These are phyloP conservation scores for Aechmea fasciata DNA, from an alignment of 176 grass and related monocot genomes.

Conservation along the genomic window DNA sequence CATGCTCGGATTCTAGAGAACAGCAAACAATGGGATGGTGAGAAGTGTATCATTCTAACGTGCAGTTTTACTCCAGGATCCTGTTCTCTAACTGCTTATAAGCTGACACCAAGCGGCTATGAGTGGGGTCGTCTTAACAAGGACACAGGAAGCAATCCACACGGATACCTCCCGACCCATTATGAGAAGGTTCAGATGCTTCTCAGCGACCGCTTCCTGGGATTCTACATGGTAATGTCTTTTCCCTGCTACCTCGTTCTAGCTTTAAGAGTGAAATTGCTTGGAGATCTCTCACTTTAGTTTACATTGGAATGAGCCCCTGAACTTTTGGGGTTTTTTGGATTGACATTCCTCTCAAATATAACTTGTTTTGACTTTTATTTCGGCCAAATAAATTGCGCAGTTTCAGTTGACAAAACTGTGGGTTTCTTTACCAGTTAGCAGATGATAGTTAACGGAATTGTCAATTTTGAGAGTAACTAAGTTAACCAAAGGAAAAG, in stretches of 20 bases:
- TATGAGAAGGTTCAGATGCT: conserved; percentile 99
- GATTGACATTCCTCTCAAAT: background rate
- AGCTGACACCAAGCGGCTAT: conserved; percentile 82
- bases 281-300: no score
- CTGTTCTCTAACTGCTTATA: conserved; percentile 93
- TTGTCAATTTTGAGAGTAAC: no score
- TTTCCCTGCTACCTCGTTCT: background rate
- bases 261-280: background rate
- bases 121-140: conserved; percentile 97
- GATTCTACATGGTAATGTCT: conserved; percentile 85
- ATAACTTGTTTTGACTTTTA: background rate
- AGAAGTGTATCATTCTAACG: conserved; percentile 96
- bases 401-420: no score
- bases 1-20: conserved; percentile 78
- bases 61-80: conserved; percentile 96
- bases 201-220: conserved; percentile 90
- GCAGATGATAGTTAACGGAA: no score
- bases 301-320: no score
- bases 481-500: no score
- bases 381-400: no score
- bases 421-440: no score
- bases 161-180: conserved; percentile 85
- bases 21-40: conserved; percentile 96
- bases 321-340: background rate
- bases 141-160: conserved; percentile 95